Evolutionary conservation across 768 basidiomycete species (phyloP).

Genomic region (Suillus discolor): DNA sequence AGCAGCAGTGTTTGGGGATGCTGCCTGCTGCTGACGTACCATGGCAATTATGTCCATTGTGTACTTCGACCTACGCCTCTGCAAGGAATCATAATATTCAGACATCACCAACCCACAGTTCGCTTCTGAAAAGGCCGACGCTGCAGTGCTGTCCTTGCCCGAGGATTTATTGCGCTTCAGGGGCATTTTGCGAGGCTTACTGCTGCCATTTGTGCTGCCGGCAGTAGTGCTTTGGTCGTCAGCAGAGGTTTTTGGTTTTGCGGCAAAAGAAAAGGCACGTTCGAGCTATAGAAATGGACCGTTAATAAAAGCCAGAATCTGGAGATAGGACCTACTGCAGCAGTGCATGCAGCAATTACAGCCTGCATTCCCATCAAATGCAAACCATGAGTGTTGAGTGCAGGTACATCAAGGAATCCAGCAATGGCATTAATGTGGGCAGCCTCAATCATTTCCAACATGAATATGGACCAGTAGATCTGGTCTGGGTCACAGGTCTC

Average conservation of each 20-base stretch:
- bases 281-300: conserved; percentile 10
- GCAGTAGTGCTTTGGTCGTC: neutral
- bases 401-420: conserved; percentile 6
- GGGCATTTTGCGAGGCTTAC: neutral
- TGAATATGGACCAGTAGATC: conserved; percentile 8
- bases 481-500: neutral
- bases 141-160: neutral
- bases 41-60: neutral
- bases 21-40: neutral
- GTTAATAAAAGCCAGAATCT: neutral
- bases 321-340: conserved; percentile 9
- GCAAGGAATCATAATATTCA: neutral
- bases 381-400: conserved; percentile 1
- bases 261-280: neutral
- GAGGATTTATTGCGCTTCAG: neutral
- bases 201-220: neutral
- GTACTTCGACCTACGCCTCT: neutral
- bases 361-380: conserved; percentile 8
- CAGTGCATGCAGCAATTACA: conserved; percentile 9
- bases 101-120: neutral
- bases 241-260: neutral
- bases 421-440: conserved; percentile 9
- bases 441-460: conserved; percentile 10
- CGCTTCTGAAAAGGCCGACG: neutral
- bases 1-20: neutral